Percentiles rank a stretch among this genome's conserved stretches.
These are phyloP conservation scores for Conticribra guillardii DNA, from an alignment of 108 stramenopile genomes.

Conservation along the genomic window DNA sequence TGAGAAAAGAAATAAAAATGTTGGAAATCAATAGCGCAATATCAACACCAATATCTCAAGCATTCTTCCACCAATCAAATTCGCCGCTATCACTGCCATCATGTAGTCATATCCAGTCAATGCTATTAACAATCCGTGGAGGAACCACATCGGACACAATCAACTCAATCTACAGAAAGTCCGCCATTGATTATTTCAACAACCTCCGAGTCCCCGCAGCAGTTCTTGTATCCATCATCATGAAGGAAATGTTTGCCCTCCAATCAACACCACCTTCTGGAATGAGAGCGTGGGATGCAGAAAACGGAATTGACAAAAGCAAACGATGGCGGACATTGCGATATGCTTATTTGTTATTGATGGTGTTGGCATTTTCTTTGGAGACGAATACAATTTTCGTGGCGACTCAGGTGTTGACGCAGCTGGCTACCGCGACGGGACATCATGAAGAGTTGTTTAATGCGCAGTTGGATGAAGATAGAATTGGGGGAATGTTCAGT, in stretches of 20 bases:
- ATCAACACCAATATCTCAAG: no score
- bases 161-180: constrained; percentile 31
- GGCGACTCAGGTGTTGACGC: constrained; percentile 43
- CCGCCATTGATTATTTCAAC: constrained; percentile 40
- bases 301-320: constrained; percentile 33
- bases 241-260: constrained; percentile 49
- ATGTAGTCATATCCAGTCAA: constrained; percentile 5
- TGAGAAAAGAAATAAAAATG: no score
- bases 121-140: constrained; percentile 30
- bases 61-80: background rate
- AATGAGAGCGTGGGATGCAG: constrained; percentile 47
- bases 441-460: constrained; percentile 6
- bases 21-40: no score
- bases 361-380: constrained; percentile 45
- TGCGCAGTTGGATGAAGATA: constrained; percentile 21
- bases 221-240: constrained; percentile 37
- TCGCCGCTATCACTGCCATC: background rate
- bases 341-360: constrained; percentile 38
- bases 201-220: constrained; percentile 44
- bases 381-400: constrained; percentile 49
- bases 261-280: constrained; percentile 30
- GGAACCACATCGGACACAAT: constrained; percentile 18
- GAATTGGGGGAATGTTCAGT: constrained; percentile 30
- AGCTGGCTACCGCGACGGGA: constrained; percentile 29
- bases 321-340: constrained; percentile 42